Evolutionary conservation across 192 early-diverging fungal genomes (phyloP), one percentile per base, ranked within the genome.

Genomic region (Cetraspora pellucida): DNA sequence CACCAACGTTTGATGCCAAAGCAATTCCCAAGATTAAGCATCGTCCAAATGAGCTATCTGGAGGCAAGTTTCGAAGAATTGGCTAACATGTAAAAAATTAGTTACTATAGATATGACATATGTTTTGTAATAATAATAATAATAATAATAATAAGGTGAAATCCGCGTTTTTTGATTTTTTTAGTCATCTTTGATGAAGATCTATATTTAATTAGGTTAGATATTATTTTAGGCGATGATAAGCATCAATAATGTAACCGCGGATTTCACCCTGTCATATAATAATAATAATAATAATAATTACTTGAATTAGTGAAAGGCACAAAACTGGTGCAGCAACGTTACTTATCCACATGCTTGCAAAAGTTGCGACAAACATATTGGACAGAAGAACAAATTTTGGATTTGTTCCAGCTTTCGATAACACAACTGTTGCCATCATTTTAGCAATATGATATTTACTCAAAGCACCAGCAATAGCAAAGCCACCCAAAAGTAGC

Each of bases 261-360:
- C n/a, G n/a, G n/a, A n/a, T n/a, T n/a, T n/a, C n/a, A n/a, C n/a
- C n/a, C n/a, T n/a, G n/a, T n/a, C n/a, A n/a, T n/a, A 37, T 37
- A 37, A 37, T 37, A 37, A 37, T 37, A 37, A 37, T 37, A 37
- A 37, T 37, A 37, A 37, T 37, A 37, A 37, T 37, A 37, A 37
- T 37, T 77, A 91, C 90, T 77, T 92, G 90, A 74, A 96, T 93
- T 76, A 98, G 83, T 50, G 94, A 95, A 77, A 98, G 96, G 85
- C 97, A 98, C 17, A 98, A 85, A 19, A 97, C 97, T 11, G 97
- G 97, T 11, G 97, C 97, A 2, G 97, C 97, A 7, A 98, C 97
- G 76, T 98, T 98, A 58, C 89, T 91, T 74, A 98, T 98, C 97
- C 95, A 97, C 97, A 98, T 98, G 84, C 93, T 95, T 13, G 95